Evolutionary conservation across 2,329 filamentous ascomycete species (phyloP).

Genomic region (Xylariaceae sp.): DNA sequence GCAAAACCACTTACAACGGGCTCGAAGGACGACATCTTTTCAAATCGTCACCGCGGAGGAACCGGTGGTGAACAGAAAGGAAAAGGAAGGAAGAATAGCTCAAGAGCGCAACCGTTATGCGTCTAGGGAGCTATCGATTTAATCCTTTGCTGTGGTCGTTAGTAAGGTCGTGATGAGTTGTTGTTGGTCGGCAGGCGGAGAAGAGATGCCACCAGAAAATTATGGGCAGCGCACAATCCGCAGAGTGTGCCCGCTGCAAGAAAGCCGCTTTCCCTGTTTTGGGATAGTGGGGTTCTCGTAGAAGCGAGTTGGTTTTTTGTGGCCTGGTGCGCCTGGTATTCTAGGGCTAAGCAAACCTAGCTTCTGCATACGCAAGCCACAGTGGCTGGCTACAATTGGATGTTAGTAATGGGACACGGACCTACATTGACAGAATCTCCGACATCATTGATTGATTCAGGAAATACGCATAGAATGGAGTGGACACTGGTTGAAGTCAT

Average conservation of each 20-base stretch:
- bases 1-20: constrained; percentile 70
- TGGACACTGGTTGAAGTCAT: no score
- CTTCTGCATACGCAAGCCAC: constrained; percentile 9
- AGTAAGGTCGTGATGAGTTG: constrained; percentile 40
- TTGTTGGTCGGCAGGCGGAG: constrained; percentile 39
- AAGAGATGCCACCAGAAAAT: constrained; percentile 39
- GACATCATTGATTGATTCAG: no score
- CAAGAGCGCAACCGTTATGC: constrained; percentile 40
- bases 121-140: constrained; percentile 36
- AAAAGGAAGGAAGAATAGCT: constrained; percentile 40
- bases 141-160: constrained; percentile 42
- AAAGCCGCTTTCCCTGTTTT: constrained; percentile 30
- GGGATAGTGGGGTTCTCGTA: constrained; percentile 35
- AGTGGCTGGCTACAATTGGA: constrained; percentile 20
- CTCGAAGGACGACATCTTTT: constrained; percentile 74
- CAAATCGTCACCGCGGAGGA: constrained; percentile 44
- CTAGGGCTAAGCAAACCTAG: constrained; percentile 43
- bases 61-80: constrained; percentile 33
- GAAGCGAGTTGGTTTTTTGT: constrained; percentile 41
- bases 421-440: no score
- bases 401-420: no score
- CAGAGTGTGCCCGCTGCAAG: constrained; percentile 36
- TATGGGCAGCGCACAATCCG: constrained; percentile 40
- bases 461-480: no score
- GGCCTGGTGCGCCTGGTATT: constrained; percentile 33